phyloP scores from a whole-genome alignment of 169 alveolate genomes.

The Cryptosporidium muris region DNA sequence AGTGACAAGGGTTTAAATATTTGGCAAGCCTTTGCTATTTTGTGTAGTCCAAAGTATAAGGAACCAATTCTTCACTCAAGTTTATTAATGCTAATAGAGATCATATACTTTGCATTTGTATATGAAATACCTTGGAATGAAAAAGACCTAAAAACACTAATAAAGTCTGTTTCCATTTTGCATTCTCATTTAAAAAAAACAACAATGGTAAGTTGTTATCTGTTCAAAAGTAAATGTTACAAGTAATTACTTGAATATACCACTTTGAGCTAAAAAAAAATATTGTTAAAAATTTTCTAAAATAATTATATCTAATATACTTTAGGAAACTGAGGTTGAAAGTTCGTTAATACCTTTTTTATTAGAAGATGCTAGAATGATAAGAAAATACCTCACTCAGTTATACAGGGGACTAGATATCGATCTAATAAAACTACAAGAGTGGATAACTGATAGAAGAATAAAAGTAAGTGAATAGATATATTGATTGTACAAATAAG shows the following conservation, averaged over 20 bases:
- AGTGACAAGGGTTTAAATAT: conserved; percentile 6
- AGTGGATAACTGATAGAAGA: conserved; percentile 68
- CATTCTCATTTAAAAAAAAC: conserved; percentile 56
- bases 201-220: conserved; percentile 39
- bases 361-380: conserved; percentile 46
- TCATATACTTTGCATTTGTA: conserved; percentile 52
- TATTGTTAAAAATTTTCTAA: not conserved
- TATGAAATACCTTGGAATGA: conserved; percentile 48
- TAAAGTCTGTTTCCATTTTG: conserved; percentile 15
- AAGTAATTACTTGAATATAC: not conserved
- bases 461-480: conserved; percentile 25
- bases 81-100: conserved; percentile 33
- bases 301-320: not conserved
- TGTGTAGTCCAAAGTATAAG: conserved; percentile 59
- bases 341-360: conserved; percentile 6
- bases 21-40: conserved; percentile 47
- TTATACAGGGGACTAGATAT: conserved; percentile 31
- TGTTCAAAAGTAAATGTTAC: not conserved
- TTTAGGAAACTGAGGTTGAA: conserved; percentile 54
- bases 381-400: conserved; percentile 26
- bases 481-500: too few species aligned
- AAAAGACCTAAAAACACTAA: conserved; percentile 29
- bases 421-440: conserved; percentile 34
- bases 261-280: too few species aligned
- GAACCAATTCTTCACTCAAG: conserved; percentile 48